Evolutionary conservation across 1,284 basidiomycete species (phyloP), one percentile per base, ranked within the genome.

Genomic region (Austroboletus rostrupii): DNA sequence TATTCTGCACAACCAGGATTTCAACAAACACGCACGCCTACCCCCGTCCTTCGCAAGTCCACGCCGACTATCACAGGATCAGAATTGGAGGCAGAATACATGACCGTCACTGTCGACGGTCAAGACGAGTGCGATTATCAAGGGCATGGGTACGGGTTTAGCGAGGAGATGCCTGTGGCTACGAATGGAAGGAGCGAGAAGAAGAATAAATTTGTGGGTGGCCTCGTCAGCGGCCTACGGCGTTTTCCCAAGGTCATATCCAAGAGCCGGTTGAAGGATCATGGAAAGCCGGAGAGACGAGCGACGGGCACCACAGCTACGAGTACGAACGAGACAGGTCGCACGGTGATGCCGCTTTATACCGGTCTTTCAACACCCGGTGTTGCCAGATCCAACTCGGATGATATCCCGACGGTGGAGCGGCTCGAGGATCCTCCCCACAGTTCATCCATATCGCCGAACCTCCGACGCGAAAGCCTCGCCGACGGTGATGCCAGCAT

Each of bases 201-300:
- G 56, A 69, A 45, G 49, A 66, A 36, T 13, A 62, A 62, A 21
- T 59, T 68, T 19, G 57, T 68, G 3, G 67, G 60, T 5, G 64
- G 62, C 13, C 58, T 68, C 46, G 65, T 65, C 39, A 67, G 26
- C 42, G 62, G 66, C 21, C 48, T 66, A 31, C 60, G 67, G 36
- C 53, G 64, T 17, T 50, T 66, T 39, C 64, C 67, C 12, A 66
- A 67, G 36, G 64, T 69, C 47, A 66, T 66, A 54, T 66, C 64
- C 33, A 66, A 58, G 55, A 46, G 50, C 6, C 62, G 64, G 39
- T 31, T 66, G 39, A 60, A 53, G 43, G 64, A 65, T 14, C 46
- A 58, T 37, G 45, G 49, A 31, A 64, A 62, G 35, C 49, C 50
- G 23, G 61, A 54, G 17, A 62, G 61, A 47, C 66, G 61, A 19